Evolutionary conservation across 164 flowering plant genomes (phyloP).

Genomic region (Vitis labrusca): DNA sequence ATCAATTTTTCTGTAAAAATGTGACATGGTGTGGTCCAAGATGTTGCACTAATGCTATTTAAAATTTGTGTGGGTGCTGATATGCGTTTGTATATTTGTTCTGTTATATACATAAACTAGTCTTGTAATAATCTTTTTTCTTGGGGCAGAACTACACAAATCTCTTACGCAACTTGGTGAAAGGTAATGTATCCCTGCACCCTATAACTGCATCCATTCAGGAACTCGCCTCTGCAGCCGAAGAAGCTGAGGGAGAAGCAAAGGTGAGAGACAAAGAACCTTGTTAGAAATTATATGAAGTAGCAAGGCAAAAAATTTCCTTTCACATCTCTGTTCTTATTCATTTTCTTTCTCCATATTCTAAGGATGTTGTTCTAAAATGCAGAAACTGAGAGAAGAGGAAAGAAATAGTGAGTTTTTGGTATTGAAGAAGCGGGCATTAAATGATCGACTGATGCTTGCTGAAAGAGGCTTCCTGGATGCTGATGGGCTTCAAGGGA

Average conservation of each 20-base stretch:
- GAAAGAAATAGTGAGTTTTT: constrained; percentile 20
- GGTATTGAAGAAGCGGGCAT: constrained; percentile 45
- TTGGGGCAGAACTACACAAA: constrained; percentile 45
- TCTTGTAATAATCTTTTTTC: too few relatives aligned
- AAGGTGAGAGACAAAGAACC: constrained; percentile 42
- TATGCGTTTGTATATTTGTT: not conserved
- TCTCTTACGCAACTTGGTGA: constrained; percentile 42
- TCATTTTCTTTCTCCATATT: not conserved
- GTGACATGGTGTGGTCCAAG: too few relatives aligned
- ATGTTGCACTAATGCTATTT: too few relatives aligned
- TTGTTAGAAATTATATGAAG: not conserved
- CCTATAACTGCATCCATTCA: constrained; percentile 53
- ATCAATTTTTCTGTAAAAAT: too few relatives aligned
- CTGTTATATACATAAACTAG: not conserved
- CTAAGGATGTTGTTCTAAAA: not conserved
- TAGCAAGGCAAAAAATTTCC: too few relatives aligned
- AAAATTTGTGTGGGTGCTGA: too few relatives aligned
- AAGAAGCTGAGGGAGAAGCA: constrained; percentile 47
- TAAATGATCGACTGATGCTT: constrained; percentile 87
- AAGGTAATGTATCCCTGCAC: constrained; percentile 36
- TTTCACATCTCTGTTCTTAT: not conserved
- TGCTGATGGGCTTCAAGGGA: constrained; percentile 65
- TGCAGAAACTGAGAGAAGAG: constrained; percentile 55
- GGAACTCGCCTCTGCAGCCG: constrained; percentile 55
- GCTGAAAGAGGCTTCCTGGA: constrained; percentile 92